A percentile compares a stretch with the other conserved stretches of the same genome.
Conservation (phyloP, 352 stramenopile genomes). For the Phytophthora capsici region DNA sequence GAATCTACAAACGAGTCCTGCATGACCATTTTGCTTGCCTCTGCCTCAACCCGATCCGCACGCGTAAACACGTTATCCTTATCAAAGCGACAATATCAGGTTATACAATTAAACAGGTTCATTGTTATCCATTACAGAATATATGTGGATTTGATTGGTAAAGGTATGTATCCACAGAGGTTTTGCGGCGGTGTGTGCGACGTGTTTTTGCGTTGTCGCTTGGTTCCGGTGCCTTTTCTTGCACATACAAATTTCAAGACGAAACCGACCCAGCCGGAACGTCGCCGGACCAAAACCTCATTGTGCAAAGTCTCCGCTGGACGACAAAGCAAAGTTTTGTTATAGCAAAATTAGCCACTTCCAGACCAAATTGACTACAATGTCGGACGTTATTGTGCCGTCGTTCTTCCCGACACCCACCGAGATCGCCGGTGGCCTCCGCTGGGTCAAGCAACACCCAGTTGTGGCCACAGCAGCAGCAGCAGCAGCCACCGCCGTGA, state of each 20-base stretch:
- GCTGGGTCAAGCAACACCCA: conserved; percentile 77
- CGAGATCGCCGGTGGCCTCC: conserved; percentile 77
- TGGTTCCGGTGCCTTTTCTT: conserved; percentile 27
- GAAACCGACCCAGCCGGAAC: conserved; percentile 24
- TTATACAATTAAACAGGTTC: background rate
- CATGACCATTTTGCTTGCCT: conserved; percentile 20
- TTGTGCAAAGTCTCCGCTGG: conserved; percentile 29
- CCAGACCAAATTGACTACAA: conserved; percentile 11
- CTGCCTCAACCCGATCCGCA: conserved; percentile 33
- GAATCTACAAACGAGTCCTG: conserved; percentile 14
- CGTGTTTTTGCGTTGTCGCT: conserved; percentile 39
- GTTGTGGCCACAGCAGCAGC: conserved; percentile 73
- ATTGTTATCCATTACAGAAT: too few species aligned
- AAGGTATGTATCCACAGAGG: background rate
- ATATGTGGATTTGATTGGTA: background rate
- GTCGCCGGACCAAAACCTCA: conserved; percentile 12
- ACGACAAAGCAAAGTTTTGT: background rate
- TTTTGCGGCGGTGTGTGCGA: conserved; percentile 28
- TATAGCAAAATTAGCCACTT: conserved; percentile 8
- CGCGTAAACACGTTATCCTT: conserved; percentile 3
- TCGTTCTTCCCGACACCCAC: conserved; percentile 84
- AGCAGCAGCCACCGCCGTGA: conserved; percentile 72
- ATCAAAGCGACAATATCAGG: background rate
- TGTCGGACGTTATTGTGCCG: conserved; percentile 67
- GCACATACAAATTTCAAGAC: conserved; percentile 31